A percentile compares a stretch with the other conserved stretches of the same genome.
phyloP scores from a whole-genome alignment of 1,139 yeast genomes.

The Petasospora rhodanensis region DNA sequence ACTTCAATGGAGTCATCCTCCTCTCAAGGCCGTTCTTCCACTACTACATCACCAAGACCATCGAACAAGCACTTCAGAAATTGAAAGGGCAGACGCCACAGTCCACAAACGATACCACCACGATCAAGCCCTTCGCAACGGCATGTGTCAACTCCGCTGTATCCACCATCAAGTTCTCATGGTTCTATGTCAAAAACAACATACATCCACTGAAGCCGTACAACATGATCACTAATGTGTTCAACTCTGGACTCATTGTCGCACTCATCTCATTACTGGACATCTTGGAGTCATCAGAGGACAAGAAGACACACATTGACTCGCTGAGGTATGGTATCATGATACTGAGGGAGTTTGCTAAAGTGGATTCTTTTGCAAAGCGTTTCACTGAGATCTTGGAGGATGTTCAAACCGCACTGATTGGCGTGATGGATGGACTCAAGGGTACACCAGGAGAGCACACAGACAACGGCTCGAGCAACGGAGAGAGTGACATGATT shows the following conservation, averaged over 20 bases:
- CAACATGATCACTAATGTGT: conserved; percentile 23
- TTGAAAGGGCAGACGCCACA: too few relatives aligned
- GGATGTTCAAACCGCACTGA: neutral
- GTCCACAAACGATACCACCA: too few relatives aligned
- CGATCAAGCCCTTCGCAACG: conserved; percentile 24
- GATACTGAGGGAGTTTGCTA: conserved; percentile 2
- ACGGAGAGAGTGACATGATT: conserved; percentile 1
- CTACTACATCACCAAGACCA: conserved; percentile 25
- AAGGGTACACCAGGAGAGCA: too few relatives aligned
- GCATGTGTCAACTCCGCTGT: conserved; percentile 34
- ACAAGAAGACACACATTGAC: conserved; percentile 1
- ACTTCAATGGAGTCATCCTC: conserved; percentile 37
- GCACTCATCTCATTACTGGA: conserved; percentile 16
- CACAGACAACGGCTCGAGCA: neutral
- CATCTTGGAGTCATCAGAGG: conserved; percentile 4
- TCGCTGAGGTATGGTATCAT: conserved; percentile 1
- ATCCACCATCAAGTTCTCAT: conserved; percentile 30
- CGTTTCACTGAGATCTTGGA: conserved; percentile 2
- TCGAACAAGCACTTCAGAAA: conserved; percentile 3
- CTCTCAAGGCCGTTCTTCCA: conserved; percentile 42
- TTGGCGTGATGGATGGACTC: too few relatives aligned
- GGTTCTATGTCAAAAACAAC: conserved; percentile 25
- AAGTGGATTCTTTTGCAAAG: conserved; percentile 3
- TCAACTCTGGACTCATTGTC: conserved; percentile 23
- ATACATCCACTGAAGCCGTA: conserved; percentile 29